Conservation (phyloP, 352 stramenopile genomes). For the Globisporangium middletonii region DNA sequence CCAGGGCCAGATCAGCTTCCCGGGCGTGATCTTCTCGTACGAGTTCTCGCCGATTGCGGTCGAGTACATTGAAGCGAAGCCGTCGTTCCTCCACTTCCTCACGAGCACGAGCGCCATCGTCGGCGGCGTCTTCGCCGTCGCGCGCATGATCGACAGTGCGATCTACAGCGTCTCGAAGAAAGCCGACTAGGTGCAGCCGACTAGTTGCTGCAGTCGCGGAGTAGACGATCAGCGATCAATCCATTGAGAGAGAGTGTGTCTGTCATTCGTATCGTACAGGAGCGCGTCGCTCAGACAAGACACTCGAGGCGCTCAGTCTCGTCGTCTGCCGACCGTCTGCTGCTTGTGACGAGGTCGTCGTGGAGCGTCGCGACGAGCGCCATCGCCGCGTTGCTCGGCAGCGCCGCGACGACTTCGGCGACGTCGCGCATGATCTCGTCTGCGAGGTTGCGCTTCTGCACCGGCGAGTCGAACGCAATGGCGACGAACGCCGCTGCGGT, state of each 20-base stretch:
- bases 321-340: not conserved
- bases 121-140: conserved; percentile 81
- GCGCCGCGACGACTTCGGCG: conserved; percentile 38
- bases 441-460: conserved; percentile 47
- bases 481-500: conserved; percentile 42
- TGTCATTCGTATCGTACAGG: too few relatives aligned
- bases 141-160: conserved; percentile 78
- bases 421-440: conserved; percentile 62
- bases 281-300: too few relatives aligned
- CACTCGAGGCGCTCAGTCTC: not conserved
- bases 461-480: conserved; percentile 57
- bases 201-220: too few relatives aligned
- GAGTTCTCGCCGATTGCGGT: conserved; percentile 88
- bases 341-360: conserved; percentile 30
- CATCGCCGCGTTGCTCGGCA: conserved; percentile 52
- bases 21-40: conserved; percentile 84
- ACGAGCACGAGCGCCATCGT: conserved; percentile 86
- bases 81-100: conserved; percentile 79
- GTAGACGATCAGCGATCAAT: not conserved
- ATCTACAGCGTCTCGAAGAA: conserved; percentile 90
- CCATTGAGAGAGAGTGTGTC: not conserved
- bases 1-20: conserved; percentile 64
- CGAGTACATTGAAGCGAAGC: conserved; percentile 84
- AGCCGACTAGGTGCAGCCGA: conserved; percentile 45
- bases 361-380: conserved; percentile 39